Evolutionary conservation across 495 filamentous ascomycete species (phyloP), one percentile per base, ranked within the genome.

Genomic region (Aspergillus ostianus): DNA sequence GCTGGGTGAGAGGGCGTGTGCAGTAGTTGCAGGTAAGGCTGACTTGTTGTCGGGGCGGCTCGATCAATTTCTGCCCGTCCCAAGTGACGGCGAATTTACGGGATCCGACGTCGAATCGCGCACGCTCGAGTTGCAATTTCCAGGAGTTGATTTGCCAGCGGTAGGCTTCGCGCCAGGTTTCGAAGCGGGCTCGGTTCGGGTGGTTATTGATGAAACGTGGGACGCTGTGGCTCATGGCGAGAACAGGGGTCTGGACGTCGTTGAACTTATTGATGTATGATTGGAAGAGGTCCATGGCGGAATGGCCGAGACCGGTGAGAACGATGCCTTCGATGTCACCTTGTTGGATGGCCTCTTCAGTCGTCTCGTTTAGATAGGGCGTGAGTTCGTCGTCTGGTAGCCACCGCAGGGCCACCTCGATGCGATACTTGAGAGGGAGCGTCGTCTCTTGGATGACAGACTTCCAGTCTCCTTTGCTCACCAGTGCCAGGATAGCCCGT

Each of bases 311-410:
- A 18, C 94, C 94, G 0, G 94, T 94, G 4, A 98, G 82, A 9
- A 96, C 80, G 49, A 97, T 83, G 17, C 92, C 94, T 72, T 96
- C 91, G 53, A 96, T 85, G 67, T 97, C 87, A 47, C 95, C 95
- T 29, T 86, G 81, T 9, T 77, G 77, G 56, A 91, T 86, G 26
- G 85, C 87, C 26, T 83, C 81, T 10, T 77, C 65, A 0, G 87
- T 86, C 46, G 86, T 81, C 13, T 80, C 68, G 10, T 84, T 73
- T 30, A 98, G 73, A 82, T 92, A 97, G 9, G 72, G 68, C 3
- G 85, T 88, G 6, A 98, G 82, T 49, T 89, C 84, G 1, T 85
- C 83, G 65, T 98, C 94, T 12, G 84, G 76, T 36, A 98, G 83
- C 78, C 93, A 90, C 61, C 90, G 85, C 27, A 98, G 75, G 0